Evolutionary conservation across 495 filamentous ascomycete species (phyloP), one percentile per base, ranked within the genome.

Genomic region (Parathielavia hyrcaniae): DNA sequence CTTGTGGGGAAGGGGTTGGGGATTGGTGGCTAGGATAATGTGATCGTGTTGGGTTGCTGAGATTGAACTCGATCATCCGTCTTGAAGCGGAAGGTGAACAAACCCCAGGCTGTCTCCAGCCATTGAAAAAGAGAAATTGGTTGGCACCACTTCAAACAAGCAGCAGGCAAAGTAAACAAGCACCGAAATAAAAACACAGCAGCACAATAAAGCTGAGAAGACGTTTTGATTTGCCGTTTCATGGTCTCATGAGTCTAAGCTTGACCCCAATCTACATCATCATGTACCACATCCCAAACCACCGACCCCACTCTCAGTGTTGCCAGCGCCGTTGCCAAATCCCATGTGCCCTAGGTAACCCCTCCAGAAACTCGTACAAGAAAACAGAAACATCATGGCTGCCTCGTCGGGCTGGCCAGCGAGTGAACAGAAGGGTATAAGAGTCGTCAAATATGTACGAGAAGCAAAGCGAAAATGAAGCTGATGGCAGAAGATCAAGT

Each of bases 381-480:
- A 50, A 38, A 17, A 50, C 32, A 50, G 26, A 20, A 10, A 12
- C 22, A 10, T 50, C 48, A 49, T 50, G n/a, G 22, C 48, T 50
- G 48, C 47, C 48, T 23, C 34, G 12, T 3, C 11, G 17, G 48
- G 48, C 48, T 38, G 17, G 32, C 39, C 36, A 19, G 22, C 32
- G 48, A 45, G 19, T 38, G 44, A 36, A 34, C 16, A 45, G 50
- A 51, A 50, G 48, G 34, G 50, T 35, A 52, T 6, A 53, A 47
- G 12, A 35, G 30, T 35, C 7, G 30, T 34, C 39, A 35, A 48
- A 38, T 51, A 61, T 52, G 48, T 61, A 57, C 53, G 39, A 26
- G 58, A 60, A 60, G 26, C 48, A 49, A 6, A 30, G 6, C 26
- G 36, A n/a, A 61, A 56, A 12, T 38, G 47, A 59, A 58, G 16